phyloP scores from a whole-genome alignment of 2,329 filamentous ascomycete genomes.

The Polytolypa hystricis region DNA sequence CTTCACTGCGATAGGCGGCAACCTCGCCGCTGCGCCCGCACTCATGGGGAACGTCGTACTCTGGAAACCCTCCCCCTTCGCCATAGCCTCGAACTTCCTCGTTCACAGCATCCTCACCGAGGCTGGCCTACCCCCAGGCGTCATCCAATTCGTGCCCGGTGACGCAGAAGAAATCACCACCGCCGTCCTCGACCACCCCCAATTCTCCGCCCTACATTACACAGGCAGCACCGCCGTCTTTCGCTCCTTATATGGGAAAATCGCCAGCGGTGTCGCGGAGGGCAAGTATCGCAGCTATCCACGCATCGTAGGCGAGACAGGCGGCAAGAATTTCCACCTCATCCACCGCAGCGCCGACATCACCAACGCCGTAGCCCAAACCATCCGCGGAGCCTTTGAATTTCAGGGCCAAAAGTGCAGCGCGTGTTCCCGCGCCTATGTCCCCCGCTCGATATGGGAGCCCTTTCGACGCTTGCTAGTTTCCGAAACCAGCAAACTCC shows the following conservation, averaged over 20 bases:
- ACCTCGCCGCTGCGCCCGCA: slow-evolving; percentile 71
- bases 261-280: slow-evolving; percentile 68
- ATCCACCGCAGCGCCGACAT: slow-evolving; percentile 68
- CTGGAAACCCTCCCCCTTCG: slow-evolving; percentile 90
- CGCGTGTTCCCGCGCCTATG: slow-evolving; percentile 69
- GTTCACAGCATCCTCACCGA: slow-evolving; percentile 84
- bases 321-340: slow-evolving; percentile 88
- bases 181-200: slow-evolving; percentile 60
- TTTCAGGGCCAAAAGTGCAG: slow-evolving; percentile 89
- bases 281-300: slow-evolving; percentile 78
- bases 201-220: slow-evolving; percentile 89
- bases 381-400: slow-evolving; percentile 77
- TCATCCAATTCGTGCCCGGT: slow-evolving; percentile 89
- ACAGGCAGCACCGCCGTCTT: slow-evolving; percentile 90
- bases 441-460: slow-evolving; percentile 63
- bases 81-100: slow-evolving; percentile 84
- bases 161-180: slow-evolving; percentile 76
- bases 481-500: slow-evolving; percentile 58
- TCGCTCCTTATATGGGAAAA: slow-evolving; percentile 76
- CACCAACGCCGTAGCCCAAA: slow-evolving; percentile 68
- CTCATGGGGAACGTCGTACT: slow-evolving; percentile 89
- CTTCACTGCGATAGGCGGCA: slow-evolving; percentile 89
- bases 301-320: slow-evolving; percentile 80
- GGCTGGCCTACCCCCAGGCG: slow-evolving; percentile 76
- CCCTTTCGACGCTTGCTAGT: slow-evolving; percentile 57